Evolutionary conservation across 371 early-diverging fungal species (phyloP).

Genomic region (Mucor plumbeus): DNA sequence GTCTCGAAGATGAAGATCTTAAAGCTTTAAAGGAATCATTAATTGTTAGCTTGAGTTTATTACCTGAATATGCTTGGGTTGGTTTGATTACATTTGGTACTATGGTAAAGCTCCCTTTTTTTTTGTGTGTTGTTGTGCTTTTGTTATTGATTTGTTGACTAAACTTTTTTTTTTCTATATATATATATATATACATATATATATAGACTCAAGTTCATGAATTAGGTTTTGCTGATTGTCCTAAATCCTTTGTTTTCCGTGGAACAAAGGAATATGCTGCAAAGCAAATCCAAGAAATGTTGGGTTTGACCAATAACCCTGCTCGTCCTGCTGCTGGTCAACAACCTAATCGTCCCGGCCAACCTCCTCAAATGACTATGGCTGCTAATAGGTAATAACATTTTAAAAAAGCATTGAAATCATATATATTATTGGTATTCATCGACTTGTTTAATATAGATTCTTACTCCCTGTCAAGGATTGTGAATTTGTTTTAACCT

Average conservation of each 20-base stretch:
- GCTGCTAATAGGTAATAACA: conserved; percentile 48
- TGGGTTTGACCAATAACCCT: conserved; percentile 71
- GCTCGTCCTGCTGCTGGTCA: conserved; percentile 56
- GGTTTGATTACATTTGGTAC: conserved; percentile 99
- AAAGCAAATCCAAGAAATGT: conserved; percentile 96
- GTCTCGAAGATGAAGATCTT: conserved; percentile 95
- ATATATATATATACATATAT: no score
- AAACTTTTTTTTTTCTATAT: background rate
- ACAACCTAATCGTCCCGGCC: conserved; percentile 70
- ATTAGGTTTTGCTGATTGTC: conserved; percentile 93
- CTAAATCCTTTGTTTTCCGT: conserved; percentile 97
- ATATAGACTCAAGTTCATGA: conserved; percentile 92
- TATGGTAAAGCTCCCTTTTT: conserved; percentile 92
- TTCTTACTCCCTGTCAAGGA: conserved; percentile 93
- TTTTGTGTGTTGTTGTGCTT: no score
- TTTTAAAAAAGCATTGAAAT: background rate
- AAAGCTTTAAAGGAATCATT: conserved; percentile 95
- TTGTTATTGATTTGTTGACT: background rate
- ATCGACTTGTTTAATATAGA: conserved; percentile 23
- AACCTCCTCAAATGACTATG: conserved; percentile 50
- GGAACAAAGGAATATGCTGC: conserved; percentile 96
- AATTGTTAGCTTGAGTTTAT: conserved; percentile 84
- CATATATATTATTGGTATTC: background rate
- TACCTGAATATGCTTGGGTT: conserved; percentile 95
- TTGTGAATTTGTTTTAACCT: conserved; percentile 94